These are phyloP conservation scores for Nitzschia sp. DNA, from an alignment of 108 stramenopile genomes.

Conservation along the genomic window DNA sequence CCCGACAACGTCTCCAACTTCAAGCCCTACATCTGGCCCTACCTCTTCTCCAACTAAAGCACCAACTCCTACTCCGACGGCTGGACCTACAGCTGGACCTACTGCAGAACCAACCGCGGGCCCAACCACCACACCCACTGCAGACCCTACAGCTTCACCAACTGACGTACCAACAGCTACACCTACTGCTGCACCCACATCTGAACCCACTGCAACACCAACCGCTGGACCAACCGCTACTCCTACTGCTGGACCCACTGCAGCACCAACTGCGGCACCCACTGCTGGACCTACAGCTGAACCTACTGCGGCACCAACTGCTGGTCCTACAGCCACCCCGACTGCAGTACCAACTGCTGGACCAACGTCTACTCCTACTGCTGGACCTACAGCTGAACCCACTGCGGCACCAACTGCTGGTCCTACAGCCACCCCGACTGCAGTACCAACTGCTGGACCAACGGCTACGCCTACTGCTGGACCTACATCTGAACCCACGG, in stretches of 20 bases:
- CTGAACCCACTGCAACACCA: slow-evolving; percentile 1
- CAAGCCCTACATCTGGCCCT: background rate
- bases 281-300: slow-evolving; percentile 5
- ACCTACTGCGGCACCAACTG: slow-evolving; percentile 4
- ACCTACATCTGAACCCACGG: slow-evolving; percentile 14
- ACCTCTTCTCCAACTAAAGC: background rate
- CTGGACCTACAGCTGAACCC: slow-evolving; percentile 6
- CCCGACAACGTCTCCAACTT: too few species aligned
- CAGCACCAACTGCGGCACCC: slow-evolving; percentile 3
- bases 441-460: slow-evolving; percentile 27
- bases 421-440: background rate
- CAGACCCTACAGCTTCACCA: background rate
- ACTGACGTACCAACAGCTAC: slow-evolving; percentile 1
- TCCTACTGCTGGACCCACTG: slow-evolving; percentile 12
- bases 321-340: slow-evolving; percentile 9
- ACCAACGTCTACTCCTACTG: slow-evolving; percentile 24
- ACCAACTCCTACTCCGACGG: background rate
- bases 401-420: background rate
- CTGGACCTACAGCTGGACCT: background rate
- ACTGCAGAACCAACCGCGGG: background rate
- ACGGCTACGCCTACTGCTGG: slow-evolving; percentile 6
- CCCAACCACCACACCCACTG: background rate
- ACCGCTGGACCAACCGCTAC: slow-evolving; percentile 9
- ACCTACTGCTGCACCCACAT: slow-evolving; percentile 5
- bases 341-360: slow-evolving; percentile 13